Conservation (phyloP, 306 rosid species). For the apple (Malus domestica) region DNA sequence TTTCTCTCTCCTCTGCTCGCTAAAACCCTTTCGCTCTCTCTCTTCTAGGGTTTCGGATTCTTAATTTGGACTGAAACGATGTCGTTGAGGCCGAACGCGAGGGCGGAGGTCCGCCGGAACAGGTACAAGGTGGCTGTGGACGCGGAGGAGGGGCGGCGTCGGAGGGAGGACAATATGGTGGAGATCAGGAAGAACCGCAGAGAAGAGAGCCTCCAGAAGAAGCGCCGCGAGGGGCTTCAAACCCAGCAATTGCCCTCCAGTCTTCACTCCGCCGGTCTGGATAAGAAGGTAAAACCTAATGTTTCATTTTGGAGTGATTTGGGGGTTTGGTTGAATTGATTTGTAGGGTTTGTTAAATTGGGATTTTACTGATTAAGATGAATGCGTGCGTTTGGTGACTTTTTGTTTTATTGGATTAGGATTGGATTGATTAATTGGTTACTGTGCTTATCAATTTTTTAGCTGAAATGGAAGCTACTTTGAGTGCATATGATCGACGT, state of each 20-base stretch:
- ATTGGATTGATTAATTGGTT: not conserved
- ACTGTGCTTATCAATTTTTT: not conserved
- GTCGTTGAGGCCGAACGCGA: slow-evolving; percentile 90
- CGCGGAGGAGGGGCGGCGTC: slow-evolving; percentile 94
- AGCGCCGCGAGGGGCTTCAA: slow-evolving; percentile 90
- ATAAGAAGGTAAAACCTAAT: slow-evolving; percentile 34
- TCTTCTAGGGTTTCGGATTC: slow-evolving; percentile 13
- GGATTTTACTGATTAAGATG: not conserved
- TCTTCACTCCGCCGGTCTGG: slow-evolving; percentile 25
- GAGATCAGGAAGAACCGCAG: slow-evolving; percentile 97
- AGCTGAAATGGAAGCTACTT: not conserved
- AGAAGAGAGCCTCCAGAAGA: slow-evolving; percentile 90
- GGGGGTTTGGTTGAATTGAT: not conserved
- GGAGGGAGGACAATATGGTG: slow-evolving; percentile 93
- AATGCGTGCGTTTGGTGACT: not conserved
- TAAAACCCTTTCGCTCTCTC: slow-evolving; percentile 18
- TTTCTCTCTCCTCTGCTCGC: not conserved
- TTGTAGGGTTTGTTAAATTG: not conserved
- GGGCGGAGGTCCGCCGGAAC: slow-evolving; percentile 89
- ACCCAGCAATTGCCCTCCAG: slow-evolving; percentile 43
- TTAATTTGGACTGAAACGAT: slow-evolving; percentile 22
- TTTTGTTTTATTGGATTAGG: not conserved
- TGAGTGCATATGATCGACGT: not conserved
- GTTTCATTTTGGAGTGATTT: not conserved
- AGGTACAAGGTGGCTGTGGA: slow-evolving; percentile 98